These are phyloP conservation scores for Salix udensis DNA, from an alignment of 345 rosid species.

Conservation along the genomic window DNA sequence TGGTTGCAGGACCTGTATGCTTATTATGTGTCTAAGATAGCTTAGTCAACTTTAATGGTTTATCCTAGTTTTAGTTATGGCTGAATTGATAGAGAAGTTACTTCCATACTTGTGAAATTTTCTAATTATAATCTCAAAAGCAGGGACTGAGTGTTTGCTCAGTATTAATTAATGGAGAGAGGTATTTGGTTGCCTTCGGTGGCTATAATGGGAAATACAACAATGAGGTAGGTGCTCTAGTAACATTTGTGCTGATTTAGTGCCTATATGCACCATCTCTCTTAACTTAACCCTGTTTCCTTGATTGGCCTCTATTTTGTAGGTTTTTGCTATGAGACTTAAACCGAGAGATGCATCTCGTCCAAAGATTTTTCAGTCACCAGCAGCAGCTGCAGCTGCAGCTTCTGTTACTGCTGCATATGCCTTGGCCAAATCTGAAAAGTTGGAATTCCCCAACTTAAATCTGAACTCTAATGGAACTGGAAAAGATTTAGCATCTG, in stretches of 20 bases:
- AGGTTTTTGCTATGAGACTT: slow-evolving; percentile 81
- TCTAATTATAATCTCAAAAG: slow-evolving; percentile 16
- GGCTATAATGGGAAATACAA: slow-evolving; percentile 95
- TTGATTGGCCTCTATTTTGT: slow-evolving; percentile 7
- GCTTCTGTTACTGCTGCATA: slow-evolving; percentile 98
- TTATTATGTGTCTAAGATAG: not conserved
- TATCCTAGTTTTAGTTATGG: not conserved
- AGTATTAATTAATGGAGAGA: slow-evolving; percentile 58
- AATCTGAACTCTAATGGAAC: slow-evolving; percentile 36
- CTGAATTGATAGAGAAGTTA: not conserved
- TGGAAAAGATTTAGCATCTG: slow-evolving; percentile 41
- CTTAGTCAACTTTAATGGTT: not conserved
- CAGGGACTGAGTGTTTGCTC: slow-evolving; percentile 94
- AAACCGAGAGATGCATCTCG: slow-evolving; percentile 57
- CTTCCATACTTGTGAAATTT: not conserved
- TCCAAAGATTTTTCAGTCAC: slow-evolving; percentile 83
- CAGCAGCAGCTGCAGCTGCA: slow-evolving; percentile 97
- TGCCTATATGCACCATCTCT: not conserved
- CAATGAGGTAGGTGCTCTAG: slow-evolving; percentile 58
- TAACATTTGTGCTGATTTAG: slow-evolving; percentile 1
- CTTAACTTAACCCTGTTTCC: slow-evolving; percentile 6
- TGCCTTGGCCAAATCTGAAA: slow-evolving; percentile 84
- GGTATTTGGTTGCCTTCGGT: slow-evolving; percentile 83
- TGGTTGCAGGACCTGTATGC: not conserved
- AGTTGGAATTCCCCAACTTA: slow-evolving; percentile 44